A percentile compares a stretch with the other conserved stretches of the same genome.
Conservation (phyloP, 2,329 filamentous ascomycete species). For the Hymenoscyphus albidus region DNA sequence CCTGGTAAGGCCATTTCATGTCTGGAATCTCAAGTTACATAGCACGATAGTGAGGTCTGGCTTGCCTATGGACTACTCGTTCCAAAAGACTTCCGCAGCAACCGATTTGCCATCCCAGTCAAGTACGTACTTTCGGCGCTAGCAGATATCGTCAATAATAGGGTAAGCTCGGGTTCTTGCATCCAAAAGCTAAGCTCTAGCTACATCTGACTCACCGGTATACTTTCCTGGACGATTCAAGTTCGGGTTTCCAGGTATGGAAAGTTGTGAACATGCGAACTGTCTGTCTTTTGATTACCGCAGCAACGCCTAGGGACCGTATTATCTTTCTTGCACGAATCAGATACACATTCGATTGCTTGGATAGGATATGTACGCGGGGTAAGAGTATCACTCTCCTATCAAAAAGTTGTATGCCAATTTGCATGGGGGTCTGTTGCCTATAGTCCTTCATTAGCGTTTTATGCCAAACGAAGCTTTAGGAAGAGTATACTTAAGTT, state of each 20-base stretch:
- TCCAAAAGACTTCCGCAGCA: not conserved
- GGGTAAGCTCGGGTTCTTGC: not conserved
- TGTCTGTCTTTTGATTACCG: not conserved
- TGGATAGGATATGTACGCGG: not conserved
- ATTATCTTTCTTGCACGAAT: not conserved
- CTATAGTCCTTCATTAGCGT: not conserved
- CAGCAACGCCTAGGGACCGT: not conserved
- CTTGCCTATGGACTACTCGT: too few species aligned
- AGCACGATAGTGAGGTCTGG: not conserved
- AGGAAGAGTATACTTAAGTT: not conserved
- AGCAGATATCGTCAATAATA: not conserved
- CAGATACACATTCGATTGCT: not conserved
- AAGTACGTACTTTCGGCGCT: not conserved
- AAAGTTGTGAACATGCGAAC: not conserved
- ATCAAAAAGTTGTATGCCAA: not conserved
- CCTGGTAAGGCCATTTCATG: too few species aligned
- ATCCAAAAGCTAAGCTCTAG: not conserved
- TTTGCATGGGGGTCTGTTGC: slow-evolving; percentile 4
- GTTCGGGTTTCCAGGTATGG: not conserved
- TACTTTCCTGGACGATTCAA: not conserved
- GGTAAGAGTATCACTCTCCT: not conserved
- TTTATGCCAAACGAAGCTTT: not conserved
- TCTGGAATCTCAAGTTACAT: not conserved
- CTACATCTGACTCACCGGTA: not conserved
- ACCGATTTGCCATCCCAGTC: not conserved